Conservation (phyloP, 2,329 filamentous ascomycete genomes). For the Pyrenochaeta sp. region DNA sequence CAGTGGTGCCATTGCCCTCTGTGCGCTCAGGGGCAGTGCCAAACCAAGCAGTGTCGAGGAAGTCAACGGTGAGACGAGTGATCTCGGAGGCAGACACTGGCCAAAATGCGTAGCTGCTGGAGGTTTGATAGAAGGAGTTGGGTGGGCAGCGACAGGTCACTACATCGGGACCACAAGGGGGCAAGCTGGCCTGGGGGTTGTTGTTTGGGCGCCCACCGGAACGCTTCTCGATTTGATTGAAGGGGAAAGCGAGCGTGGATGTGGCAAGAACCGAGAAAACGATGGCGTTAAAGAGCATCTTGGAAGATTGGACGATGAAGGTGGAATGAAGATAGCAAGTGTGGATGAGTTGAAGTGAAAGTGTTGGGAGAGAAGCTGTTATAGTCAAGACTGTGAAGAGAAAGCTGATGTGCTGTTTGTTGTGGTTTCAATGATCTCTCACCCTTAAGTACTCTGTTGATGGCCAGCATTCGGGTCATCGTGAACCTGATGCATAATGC, state of each 20-base stretch:
- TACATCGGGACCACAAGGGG: background rate
- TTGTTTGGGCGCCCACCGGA: background rate
- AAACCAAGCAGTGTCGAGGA: constrained; percentile 5
- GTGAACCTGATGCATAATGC: background rate
- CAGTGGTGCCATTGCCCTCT: constrained; percentile 2
- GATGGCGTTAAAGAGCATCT: constrained; percentile 5
- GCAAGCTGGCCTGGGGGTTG: background rate
- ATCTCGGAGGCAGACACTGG: constrained; percentile 1
- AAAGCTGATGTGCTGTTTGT: constrained; percentile 3
- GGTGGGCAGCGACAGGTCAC: constrained; percentile 2
- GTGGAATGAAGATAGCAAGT: background rate
- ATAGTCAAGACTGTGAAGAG: constrained; percentile 1
- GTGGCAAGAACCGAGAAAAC: constrained; percentile 4
- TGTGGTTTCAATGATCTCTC: background rate
- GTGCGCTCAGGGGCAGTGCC: constrained; percentile 3
- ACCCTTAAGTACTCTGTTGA: background rate
- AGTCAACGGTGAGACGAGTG: background rate
- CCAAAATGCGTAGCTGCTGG: constrained; percentile 3
- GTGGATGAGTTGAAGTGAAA: background rate
- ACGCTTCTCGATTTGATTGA: constrained; percentile 3
- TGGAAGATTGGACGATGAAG: background rate
- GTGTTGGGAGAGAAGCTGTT: constrained; percentile 1
- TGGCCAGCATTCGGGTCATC: background rate
- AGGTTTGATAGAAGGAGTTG: constrained; percentile 6
- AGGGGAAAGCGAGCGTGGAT: constrained; percentile 5